A percentile compares a stretch with the other conserved stretches of the same genome.
phyloP scores from a whole-genome alignment of 129 eudicot species.

The Tagetes patula region DNA sequence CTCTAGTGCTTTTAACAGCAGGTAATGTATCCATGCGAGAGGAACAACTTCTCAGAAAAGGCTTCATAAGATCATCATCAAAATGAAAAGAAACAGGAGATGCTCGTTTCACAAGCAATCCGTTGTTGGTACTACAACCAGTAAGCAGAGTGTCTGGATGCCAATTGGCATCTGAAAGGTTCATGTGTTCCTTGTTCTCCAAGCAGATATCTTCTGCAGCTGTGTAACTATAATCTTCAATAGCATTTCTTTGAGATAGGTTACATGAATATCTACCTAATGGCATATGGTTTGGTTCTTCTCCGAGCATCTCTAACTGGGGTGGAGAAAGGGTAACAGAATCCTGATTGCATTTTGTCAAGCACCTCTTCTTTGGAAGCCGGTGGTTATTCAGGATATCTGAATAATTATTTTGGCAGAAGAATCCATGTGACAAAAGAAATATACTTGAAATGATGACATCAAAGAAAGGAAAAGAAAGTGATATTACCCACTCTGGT shows the following conservation, averaged over 20 bases:
- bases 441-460: slow-evolving; percentile 7
- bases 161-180: slow-evolving; percentile 36
- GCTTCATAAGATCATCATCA: slow-evolving; percentile 29
- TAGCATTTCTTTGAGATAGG: slow-evolving; percentile 24
- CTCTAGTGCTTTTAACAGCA: slow-evolving; percentile 34
- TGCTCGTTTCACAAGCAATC: slow-evolving; percentile 20
- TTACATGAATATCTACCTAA: slow-evolving; percentile 29
- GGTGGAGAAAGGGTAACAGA: slow-evolving; percentile 34
- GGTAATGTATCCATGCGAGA: slow-evolving; percentile 30
- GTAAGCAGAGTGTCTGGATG: slow-evolving; percentile 26
- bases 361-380: slow-evolving; percentile 46
- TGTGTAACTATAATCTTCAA: slow-evolving; percentile 32
- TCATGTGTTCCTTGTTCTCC: slow-evolving; percentile 23
- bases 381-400: slow-evolving; percentile 38
- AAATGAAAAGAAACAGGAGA: slow-evolving; percentile 34
- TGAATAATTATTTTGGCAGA: slow-evolving; percentile 29
- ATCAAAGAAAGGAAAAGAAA: not conserved
- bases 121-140: slow-evolving; percentile 20
- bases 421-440: not conserved
- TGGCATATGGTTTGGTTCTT: slow-evolving; percentile 34
- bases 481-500: slow-evolving; percentile 38
- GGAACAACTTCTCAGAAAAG: slow-evolving; percentile 52
- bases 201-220: slow-evolving; percentile 28
- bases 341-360: slow-evolving; percentile 31
- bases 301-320: slow-evolving; percentile 34